Evolutionary conservation across 2,329 filamentous ascomycete genomes (phyloP).

Genomic region (Aspergillus sojae): DNA sequence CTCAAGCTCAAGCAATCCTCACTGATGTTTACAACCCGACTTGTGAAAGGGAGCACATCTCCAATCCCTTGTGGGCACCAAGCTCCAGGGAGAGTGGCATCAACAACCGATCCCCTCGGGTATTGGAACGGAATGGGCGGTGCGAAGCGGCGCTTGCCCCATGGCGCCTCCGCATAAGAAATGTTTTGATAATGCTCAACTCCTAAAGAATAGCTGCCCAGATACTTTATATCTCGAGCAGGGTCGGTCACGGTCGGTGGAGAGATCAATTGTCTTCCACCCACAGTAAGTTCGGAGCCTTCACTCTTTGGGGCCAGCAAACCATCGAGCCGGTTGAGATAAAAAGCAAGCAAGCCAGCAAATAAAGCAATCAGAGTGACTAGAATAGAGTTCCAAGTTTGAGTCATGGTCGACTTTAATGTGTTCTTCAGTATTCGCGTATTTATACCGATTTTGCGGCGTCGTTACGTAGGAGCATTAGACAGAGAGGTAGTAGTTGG

Average conservation of each 20-base stretch:
- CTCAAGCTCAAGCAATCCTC: constrained; percentile 24
- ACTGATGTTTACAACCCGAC: constrained; percentile 19
- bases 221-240: constrained; percentile 13
- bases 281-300: neutral
- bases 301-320: neutral
- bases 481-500: neutral
- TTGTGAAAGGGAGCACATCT: constrained; percentile 23
- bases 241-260: constrained; percentile 9
- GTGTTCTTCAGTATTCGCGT: neutral
- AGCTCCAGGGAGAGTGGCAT: constrained; percentile 19
- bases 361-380: neutral
- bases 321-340: neutral
- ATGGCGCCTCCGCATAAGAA: constrained; percentile 21
- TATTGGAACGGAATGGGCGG: constrained; percentile 14
- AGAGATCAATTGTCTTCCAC: neutral
- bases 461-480: neutral
- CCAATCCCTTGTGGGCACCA: constrained; percentile 24
- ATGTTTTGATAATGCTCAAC: constrained; percentile 25
- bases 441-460: neutral
- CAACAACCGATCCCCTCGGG: constrained; percentile 17
- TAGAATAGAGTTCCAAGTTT: neutral
- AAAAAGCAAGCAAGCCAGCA: neutral
- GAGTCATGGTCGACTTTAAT: neutral
- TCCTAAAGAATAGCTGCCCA: constrained; percentile 7
- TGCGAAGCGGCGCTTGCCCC: constrained; percentile 18